A percentile compares a stretch with the other conserved stretches of the same genome.
These are phyloP conservation scores for Amanita pseudoporphyria DNA, from an alignment of 768 basidiomycete genomes.

Conservation along the genomic window DNA sequence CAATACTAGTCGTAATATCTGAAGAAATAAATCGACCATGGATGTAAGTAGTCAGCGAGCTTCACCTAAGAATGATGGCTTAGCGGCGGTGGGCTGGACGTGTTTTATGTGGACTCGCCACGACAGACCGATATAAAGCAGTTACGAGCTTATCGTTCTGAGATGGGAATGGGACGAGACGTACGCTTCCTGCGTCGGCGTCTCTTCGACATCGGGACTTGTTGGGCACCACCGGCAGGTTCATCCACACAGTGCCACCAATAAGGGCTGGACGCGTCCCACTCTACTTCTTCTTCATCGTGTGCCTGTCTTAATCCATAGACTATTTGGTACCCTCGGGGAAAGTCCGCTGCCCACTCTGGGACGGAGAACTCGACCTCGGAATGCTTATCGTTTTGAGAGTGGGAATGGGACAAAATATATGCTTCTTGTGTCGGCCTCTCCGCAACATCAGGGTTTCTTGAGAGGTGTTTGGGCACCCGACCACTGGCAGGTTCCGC, in stretches of 20 bases:
- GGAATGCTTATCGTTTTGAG: conserved; percentile 2
- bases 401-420: background rate
- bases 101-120: background rate
- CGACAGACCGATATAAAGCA: background rate
- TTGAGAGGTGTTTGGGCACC: background rate
- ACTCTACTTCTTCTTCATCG: conserved; percentile 6
- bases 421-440: conserved; percentile 3
- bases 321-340: conserved; percentile 1
- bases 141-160: background rate
- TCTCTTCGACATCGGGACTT: background rate
- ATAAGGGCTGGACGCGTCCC: background rate
- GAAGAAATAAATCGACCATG: background rate
- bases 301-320: background rate
- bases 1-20: background rate
- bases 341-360: background rate
- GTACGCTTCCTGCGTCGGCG: conserved; percentile 2
- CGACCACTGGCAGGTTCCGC: background rate
- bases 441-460: background rate
- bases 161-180: background rate
- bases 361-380: conserved; percentile 4
- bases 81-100: conserved; percentile 2
- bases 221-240: background rate
- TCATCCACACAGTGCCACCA: conserved; percentile 1
- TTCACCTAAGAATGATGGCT: background rate
- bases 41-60: background rate